These are phyloP conservation scores for Pleurotus eryngii DNA, from an alignment of 768 basidiomycete genomes.

Conservation along the genomic window DNA sequence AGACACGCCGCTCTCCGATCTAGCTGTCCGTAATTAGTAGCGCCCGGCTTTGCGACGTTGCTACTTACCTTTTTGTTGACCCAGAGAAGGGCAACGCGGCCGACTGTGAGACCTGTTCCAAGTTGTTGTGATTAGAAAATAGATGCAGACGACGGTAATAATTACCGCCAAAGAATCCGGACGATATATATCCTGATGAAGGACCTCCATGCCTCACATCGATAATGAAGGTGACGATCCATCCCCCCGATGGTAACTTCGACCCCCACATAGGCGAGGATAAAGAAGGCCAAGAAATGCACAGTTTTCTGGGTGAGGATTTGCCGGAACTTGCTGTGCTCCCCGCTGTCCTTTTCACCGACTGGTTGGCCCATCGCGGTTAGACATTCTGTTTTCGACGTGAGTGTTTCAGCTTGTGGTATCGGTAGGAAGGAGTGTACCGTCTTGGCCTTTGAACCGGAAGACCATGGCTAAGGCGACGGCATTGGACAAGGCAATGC, in stretches of 20 bases:
- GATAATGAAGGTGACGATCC: constrained; percentile 44
- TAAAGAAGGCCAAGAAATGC: constrained; percentile 38
- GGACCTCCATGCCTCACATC: constrained; percentile 34
- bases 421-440: neutral
- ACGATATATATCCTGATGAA: constrained; percentile 22
- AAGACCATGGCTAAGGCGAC: neutral
- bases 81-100: constrained; percentile 35
- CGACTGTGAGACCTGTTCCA: constrained; percentile 33
- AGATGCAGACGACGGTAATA: neutral
- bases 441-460: constrained; percentile 1
- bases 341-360: constrained; percentile 20
- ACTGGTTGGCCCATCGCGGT: constrained; percentile 35
- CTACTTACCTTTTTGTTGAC: constrained; percentile 22
- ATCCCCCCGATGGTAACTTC: constrained; percentile 45
- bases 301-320: constrained; percentile 33
- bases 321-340: constrained; percentile 26
- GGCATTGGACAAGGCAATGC: constrained; percentile 23
- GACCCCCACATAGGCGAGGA: constrained; percentile 32
- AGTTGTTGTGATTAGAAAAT: neutral
- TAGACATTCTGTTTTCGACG: constrained; percentile 33
- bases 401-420: neutral
- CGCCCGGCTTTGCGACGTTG: no score
- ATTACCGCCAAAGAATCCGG: constrained; percentile 40
- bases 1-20: constrained; percentile 35
- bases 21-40: constrained; percentile 7